phyloP scores from a whole-genome alignment of 2,329 filamentous ascomycete genomes.

The Curvularia sp. region DNA sequence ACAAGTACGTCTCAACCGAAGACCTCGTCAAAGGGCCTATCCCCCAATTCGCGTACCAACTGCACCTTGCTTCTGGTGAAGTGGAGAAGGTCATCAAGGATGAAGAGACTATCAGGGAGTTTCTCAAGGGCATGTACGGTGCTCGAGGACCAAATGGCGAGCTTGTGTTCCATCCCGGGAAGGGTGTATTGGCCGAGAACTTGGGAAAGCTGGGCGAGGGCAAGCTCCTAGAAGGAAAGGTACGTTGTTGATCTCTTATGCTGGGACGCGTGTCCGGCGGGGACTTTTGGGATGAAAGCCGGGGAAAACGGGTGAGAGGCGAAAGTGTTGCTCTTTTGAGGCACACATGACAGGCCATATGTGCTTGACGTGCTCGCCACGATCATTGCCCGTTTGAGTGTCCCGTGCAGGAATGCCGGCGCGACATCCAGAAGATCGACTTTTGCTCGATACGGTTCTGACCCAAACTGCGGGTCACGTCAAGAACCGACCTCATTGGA shows the following conservation, averaged over 20 bases:
- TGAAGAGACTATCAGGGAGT: constrained; percentile 69
- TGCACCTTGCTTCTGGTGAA: constrained; percentile 75
- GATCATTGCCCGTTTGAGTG: constrained; percentile 2
- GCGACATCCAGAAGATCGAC: constrained; percentile 10
- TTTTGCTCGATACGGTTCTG: constrained; percentile 2
- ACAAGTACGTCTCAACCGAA: constrained; percentile 64
- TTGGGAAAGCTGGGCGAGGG: constrained; percentile 65
- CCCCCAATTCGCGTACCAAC: constrained; percentile 82
- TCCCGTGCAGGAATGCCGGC: constrained; percentile 7
- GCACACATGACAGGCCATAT: neutral
- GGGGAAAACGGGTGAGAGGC: neutral
- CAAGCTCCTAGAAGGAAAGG: constrained; percentile 68
- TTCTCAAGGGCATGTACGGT: constrained; percentile 76
- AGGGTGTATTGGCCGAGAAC: constrained; percentile 70
- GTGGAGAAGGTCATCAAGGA: constrained; percentile 57
- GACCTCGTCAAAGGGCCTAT: constrained; percentile 64
- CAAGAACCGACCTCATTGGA: constrained; percentile 1
- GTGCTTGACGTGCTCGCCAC: constrained; percentile 2
- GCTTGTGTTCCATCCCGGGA: constrained; percentile 63
- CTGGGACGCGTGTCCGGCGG: constrained; percentile 11
- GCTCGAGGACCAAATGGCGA: constrained; percentile 65
- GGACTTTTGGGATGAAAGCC: neutral
- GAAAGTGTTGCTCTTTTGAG: neutral
- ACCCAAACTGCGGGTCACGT: constrained; percentile 5
- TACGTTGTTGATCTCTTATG: constrained; percentile 40